Base-by-base conservation (phyloP, 345 rosid species). In the Eucalyptus cloeziana region DNA sequence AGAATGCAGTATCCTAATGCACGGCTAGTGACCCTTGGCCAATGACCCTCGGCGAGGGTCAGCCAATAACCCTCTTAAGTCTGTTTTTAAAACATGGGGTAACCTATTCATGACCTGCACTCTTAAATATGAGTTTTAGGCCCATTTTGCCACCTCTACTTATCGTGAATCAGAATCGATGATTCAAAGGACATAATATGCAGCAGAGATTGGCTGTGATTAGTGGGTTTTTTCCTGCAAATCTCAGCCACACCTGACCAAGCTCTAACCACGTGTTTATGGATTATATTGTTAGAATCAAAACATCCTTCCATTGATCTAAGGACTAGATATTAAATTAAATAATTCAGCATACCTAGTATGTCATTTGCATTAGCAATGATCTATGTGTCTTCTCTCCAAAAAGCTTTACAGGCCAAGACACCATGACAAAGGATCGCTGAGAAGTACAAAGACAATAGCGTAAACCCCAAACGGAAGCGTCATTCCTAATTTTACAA, bases 21-120 rank as follows among this genome's bases (percentile, higher is more conserved):
- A 56, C 0, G 4, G 58, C 58, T 1, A 45, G 47, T 2, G 10
- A 45, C 47, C 11, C 11, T 45, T 2, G 45, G 45, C 47, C 0
- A 52, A 1, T 0, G 10, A 52, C 58, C 58, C 58, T 52, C 24
- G 24, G 58, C 10, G 24, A 52, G 10, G 58, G 10, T 52, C 24
- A 24, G 1, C 13, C 62, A 22, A 24, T 3, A 22, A 2, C 1
- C 0, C 62, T 56, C 62, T 56, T 56, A 8, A 56, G 62, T 30
- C 30, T 56, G 13, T 56, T 56, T 56, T 56, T 22, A 56, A 22
- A 56, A 56, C 13, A 22, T 4, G 30, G 30, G 30, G 6, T 13
- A 56, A 56, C 30, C 30, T 56, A 56, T 56, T 56, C 3, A 56
- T 56, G 62, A 24, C 13, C 1, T 10, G 1, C 13, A 56, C 3